These are phyloP conservation scores for Pleurostoma richardsiae DNA, from an alignment of 2,329 filamentous ascomycete species.

Conservation along the genomic window DNA sequence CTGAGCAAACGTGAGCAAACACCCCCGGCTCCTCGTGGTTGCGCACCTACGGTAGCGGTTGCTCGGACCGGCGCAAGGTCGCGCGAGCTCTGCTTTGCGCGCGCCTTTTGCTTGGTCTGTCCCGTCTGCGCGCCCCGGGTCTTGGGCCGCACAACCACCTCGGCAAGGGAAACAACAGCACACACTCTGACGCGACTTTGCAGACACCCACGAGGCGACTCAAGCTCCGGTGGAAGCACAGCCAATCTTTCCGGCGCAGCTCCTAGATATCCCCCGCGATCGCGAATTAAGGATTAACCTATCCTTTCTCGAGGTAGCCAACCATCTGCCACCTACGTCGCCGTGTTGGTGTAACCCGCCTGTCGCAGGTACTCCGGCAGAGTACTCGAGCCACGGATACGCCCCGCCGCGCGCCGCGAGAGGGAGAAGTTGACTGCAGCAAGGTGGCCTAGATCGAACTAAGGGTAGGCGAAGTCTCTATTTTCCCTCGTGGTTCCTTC, in stretches of 20 bases:
- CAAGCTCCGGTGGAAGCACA: slow-evolving; percentile 14
- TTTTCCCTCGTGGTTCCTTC: slow-evolving; percentile 3
- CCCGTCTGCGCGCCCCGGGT: too few relatives aligned
- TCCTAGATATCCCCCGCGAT: neutral
- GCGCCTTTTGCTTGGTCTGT: too few relatives aligned
- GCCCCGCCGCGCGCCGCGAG: too few relatives aligned
- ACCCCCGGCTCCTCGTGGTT: too few relatives aligned
- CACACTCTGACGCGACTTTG: slow-evolving; percentile 29
- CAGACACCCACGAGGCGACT: slow-evolving; percentile 22
- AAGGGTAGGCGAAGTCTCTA: slow-evolving; percentile 8
- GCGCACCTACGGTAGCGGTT: too few relatives aligned
- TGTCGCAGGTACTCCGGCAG: slow-evolving; percentile 4
- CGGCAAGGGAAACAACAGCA: too few relatives aligned
- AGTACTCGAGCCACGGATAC: neutral
- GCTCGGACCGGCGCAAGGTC: too few relatives aligned
- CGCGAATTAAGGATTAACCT: too few relatives aligned
- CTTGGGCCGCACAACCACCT: too few relatives aligned
- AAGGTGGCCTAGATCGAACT: slow-evolving; percentile 6
- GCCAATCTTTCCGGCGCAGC: slow-evolving; percentile 17
- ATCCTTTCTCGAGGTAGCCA: neutral
- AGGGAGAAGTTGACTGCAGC: too few relatives aligned
- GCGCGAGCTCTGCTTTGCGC: too few relatives aligned
- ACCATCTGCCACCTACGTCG: neutral
- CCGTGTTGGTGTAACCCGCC: slow-evolving; percentile 6
- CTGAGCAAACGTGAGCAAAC: too few relatives aligned